These are phyloP conservation scores for Waltergamsia citrina DNA, from an alignment of 2,329 filamentous ascomycete species.

Conservation along the genomic window DNA sequence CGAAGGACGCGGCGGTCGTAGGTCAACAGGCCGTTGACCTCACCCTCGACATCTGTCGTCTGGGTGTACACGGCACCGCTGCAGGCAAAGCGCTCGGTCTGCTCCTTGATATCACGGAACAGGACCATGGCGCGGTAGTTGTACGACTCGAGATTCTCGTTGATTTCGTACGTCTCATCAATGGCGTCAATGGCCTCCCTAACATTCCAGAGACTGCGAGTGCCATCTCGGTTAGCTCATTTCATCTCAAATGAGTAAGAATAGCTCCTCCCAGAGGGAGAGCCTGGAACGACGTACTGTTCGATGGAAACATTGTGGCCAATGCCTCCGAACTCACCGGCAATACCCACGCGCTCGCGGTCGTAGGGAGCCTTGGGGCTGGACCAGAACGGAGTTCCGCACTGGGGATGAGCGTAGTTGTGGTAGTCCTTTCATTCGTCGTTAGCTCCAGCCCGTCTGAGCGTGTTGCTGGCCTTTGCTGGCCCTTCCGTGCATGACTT, in stretches of 20 bases:
- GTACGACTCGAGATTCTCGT: constrained; percentile 46
- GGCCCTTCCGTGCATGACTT: neutral
- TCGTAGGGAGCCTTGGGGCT: constrained; percentile 45
- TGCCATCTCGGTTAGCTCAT: neutral
- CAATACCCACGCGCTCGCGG: constrained; percentile 51
- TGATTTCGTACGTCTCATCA: constrained; percentile 60
- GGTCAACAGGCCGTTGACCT: constrained; percentile 62
- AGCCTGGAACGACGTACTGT: constrained; percentile 31
- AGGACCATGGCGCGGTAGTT: constrained; percentile 56
- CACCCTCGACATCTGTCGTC: constrained; percentile 65
- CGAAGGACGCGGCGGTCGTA: constrained; percentile 56
- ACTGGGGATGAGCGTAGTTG: constrained; percentile 63
- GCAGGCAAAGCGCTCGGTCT: constrained; percentile 52
- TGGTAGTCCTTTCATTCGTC: constrained; percentile 47
- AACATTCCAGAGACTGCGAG: constrained; percentile 52
- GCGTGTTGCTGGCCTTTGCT: neutral
- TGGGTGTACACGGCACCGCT: constrained; percentile 64
- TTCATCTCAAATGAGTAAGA: neutral
- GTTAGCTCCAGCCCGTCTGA: neutral
- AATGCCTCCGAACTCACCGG: constrained; percentile 64
- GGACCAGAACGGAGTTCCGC: constrained; percentile 60
- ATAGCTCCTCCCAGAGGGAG: neutral
- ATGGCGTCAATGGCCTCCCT: constrained; percentile 47
- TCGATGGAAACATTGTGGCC: constrained; percentile 55
- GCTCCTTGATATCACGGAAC: constrained; percentile 50